Base-by-base conservation (phyloP, 768 basidiomycete genomes). In the Fibroporia radiculosa region DNA sequence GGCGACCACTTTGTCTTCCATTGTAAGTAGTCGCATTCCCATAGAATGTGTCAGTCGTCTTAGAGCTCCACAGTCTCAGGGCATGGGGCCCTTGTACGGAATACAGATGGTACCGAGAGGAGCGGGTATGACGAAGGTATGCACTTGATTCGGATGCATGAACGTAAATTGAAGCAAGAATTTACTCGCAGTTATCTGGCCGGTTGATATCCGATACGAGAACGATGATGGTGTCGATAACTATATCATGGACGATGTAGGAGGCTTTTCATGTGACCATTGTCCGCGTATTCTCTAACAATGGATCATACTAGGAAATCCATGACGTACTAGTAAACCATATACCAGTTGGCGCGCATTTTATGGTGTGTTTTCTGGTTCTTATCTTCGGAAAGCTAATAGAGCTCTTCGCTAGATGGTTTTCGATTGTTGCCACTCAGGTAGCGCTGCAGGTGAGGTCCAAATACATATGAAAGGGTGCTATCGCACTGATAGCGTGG, bases 1-100 rank as follows among this genome's bases (percentile, higher is more conserved):
- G 73, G 73, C 0, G 79, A 80, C 49, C 68, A 57, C 1, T 73
- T 78, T 50, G 75, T 80, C 50, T 78, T 81, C 45, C 76, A 77
- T 34, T 81, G 78, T 80, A 44, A 44, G 71, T n/a, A 19, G 25
- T 12, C 27, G 13, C n/a, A 12, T 38, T 23, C 19, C 7, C 7
- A 36, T 18, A 10, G 16, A 8, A 36, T 36, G 35, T 19, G 19
- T 36, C 11, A 8, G 8, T 36, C 11, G 7, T 12, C 35, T 11
- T 19, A 8, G 19, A 12, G 14, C 27, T 13, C 28, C n/a, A 6
- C 45, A 73, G 72, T 73, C 52, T 70, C 76, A 0, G 78, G 78
- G 0, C 77, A 80, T 50, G 70, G 69, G 0, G 50, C 55, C 10
- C 78, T 78, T 48, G 59, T 69, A 6, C 50, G 64, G 3, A 73